Base-by-base conservation (phyloP, 2,329 filamentous ascomycete species). In the Hymenoscyphus fructigenus region DNA sequence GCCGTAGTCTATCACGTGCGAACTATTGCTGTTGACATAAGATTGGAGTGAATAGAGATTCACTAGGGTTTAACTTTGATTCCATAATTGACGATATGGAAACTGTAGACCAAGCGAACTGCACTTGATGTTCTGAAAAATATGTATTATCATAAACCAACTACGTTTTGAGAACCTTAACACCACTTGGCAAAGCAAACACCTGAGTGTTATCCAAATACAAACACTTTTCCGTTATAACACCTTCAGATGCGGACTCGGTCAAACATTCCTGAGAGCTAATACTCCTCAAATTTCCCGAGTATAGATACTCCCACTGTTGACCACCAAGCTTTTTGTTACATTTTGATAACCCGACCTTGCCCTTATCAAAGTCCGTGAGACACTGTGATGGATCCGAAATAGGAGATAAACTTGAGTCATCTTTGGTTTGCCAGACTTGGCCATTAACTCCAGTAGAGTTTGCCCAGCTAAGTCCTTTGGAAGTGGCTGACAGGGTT, bases 181-280 rank as follows among this genome's bases (percentile, higher is more conserved):
- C 80, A 74, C 82, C 81, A 67, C 78, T 77, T 0, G 81, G 81
- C 44, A 83, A 70, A 14, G 75, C 80, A 68, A 83, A 74, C 10
- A 83, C 81, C 71, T 83, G 82, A 57, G 72, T 77, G 66, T 82
- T 78, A 29, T 70, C 69, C 65, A 76, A 74, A 60, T 75, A 75
- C 34, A 78, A 75, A 71, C 80, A 82, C 15, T 66, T 63, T 29
- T 65, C 66, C 20, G 75, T 67, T 3, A 63, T 67, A 3, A 77
- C 76, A 7, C 63, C 60, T n/a, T 60, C 67, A 1, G 71, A 70
- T 5, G 69, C 61, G 1, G 68, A 70, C 67, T 82, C 79, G 23
- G 77, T 79, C 63, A 83, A 68, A 66, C 80, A 83, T 17, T 63
- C 65, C 9, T 70, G 73, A 4, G 71, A 74, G 47, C 62, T 69